Base-by-base conservation (phyloP, 2,329 filamentous ascomycete species). In the Volutella citrinella region DNA sequence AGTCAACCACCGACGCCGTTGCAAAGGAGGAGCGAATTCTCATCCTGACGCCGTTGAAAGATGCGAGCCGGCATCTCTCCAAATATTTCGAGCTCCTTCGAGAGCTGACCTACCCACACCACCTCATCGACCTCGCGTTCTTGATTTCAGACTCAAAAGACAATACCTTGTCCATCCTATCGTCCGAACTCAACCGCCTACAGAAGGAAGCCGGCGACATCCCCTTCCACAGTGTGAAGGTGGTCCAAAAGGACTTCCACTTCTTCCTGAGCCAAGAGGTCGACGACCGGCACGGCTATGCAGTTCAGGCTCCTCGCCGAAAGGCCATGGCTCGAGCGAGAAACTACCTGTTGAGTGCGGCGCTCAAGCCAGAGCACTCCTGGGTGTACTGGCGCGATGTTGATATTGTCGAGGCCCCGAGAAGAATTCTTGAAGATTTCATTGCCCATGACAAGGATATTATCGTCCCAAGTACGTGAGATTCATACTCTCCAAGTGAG, bases 371-470 rank as follows among this genome's bases (percentile, higher is more conserved):
- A 0, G 89, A 97, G 42, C 93, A 98, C 60, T 91, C 89, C 8
- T 98, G 93, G 93, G 90, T 97, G 8, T 97, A 96, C 63, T 98
- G 93, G 93, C 80, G 93, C 40, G 93, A 98, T 60, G 90, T 95
- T 30, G 93, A 98, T 62, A 96, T 98, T 51, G 81, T 87, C 28
- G 90, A 98, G 57, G 95, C 85, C 59, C 88, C 91, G 3, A 75
- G 77, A 45, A 82, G 78, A 56, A 94, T 98, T 42, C 72, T 98
- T 20, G 90, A 98, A 66, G 93, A 98, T 55, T 94, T 98, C 51
- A 85, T 95, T 52, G 87, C 87, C 14, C 93, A 97, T 56, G 87
- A 98, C 61, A 82, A 82, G 56, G 93, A 98, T 61, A 78, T 98
- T 39, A 68, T 98, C 37, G 91, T 97, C 51, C 93, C 93, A 1